These are phyloP conservation scores for Yamadazyma sp. DNA, from an alignment of 805 yeast species.

Conservation along the genomic window DNA sequence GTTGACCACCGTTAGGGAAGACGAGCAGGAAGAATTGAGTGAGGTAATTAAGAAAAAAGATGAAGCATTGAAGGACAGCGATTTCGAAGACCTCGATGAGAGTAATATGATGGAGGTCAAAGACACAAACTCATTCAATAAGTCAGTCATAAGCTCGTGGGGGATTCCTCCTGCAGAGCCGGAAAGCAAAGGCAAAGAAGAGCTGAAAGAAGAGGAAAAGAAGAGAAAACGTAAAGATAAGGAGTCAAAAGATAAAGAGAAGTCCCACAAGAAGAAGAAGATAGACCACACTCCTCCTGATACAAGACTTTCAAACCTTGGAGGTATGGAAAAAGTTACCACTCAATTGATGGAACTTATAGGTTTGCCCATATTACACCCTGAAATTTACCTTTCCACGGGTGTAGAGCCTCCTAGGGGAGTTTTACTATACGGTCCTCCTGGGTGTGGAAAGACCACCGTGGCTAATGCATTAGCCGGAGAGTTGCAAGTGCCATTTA, in stretches of 20 bases:
- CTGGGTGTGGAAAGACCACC: constrained; percentile 98
- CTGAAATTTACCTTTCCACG: constrained; percentile 81
- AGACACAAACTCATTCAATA: constrained; percentile 71
- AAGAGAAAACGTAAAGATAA: constrained; percentile 55
- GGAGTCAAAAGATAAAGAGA: constrained; percentile 23
- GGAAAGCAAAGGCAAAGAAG: constrained; percentile 8
- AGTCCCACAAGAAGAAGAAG: constrained; percentile 29
- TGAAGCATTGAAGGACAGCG: constrained; percentile 27
- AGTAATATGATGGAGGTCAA: constrained; percentile 60
- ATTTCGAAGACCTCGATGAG: constrained; percentile 40
- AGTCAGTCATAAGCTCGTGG: constrained; percentile 76
- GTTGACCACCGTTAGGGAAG: constrained; percentile 52
- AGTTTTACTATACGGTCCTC: constrained; percentile 93
- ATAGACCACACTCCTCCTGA: constrained; percentile 71
- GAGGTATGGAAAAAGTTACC: constrained; percentile 87
- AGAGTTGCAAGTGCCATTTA: constrained; percentile 88
- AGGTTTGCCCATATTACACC: constrained; percentile 89
- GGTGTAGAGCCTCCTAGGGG: constrained; percentile 97
- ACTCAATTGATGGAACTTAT: constrained; percentile 85
- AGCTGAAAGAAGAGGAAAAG: constrained; percentile 19
- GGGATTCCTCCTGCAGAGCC: constrained; percentile 13
- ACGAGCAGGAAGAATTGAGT: constrained; percentile 59
- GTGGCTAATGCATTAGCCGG: constrained; percentile 96
- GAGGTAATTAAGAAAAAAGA: constrained; percentile 23
- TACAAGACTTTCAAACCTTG: constrained; percentile 67